A percentile compares a stretch with the other conserved stretches of the same genome.
phyloP scores from a whole-genome alignment of 352 stramenopile species.

The Lagenidium giganteum region DNA sequence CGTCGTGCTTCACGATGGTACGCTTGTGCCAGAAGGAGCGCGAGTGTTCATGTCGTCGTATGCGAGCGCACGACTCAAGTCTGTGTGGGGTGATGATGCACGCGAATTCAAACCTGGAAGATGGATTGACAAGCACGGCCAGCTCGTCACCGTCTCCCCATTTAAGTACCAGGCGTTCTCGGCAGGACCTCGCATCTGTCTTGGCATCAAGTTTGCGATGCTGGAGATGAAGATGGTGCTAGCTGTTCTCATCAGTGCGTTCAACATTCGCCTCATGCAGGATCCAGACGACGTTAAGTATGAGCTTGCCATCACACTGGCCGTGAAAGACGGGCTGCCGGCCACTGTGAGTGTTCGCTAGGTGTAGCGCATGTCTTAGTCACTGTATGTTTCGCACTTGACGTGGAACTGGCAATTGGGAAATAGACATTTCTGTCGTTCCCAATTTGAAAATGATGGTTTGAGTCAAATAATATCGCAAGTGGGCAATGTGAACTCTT shows the following conservation, averaged over 20 bases:
- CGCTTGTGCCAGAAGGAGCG: constrained; percentile 21
- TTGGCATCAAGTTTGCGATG: constrained; percentile 46
- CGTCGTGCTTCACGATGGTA: constrained; percentile 41
- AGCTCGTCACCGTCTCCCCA: constrained; percentile 11
- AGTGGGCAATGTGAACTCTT: no score
- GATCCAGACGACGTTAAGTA: constrained; percentile 41
- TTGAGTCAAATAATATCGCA: no score
- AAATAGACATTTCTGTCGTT: no score
- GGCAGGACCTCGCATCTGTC: constrained; percentile 45
- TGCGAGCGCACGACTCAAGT: constrained; percentile 15
- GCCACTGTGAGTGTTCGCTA: no score
- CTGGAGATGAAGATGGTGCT: constrained; percentile 60
- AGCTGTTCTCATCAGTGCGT: constrained; percentile 40
- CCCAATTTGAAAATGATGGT: no score
- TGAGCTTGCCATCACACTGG: constrained; percentile 35
- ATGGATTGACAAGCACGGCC: constrained; percentile 20
- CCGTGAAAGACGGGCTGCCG: constrained; percentile 28
- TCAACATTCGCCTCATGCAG: constrained; percentile 37
- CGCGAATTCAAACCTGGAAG: constrained; percentile 28
- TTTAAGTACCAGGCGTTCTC: constrained; percentile 41
- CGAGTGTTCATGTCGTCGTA: constrained; percentile 27
- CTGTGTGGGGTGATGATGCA: constrained; percentile 30
- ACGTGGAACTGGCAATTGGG: no score
- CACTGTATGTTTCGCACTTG: no score
- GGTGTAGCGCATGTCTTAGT: no score